Base-by-base conservation (phyloP, 768 basidiomycete species). In the Hirschioporus abietinus region DNA sequence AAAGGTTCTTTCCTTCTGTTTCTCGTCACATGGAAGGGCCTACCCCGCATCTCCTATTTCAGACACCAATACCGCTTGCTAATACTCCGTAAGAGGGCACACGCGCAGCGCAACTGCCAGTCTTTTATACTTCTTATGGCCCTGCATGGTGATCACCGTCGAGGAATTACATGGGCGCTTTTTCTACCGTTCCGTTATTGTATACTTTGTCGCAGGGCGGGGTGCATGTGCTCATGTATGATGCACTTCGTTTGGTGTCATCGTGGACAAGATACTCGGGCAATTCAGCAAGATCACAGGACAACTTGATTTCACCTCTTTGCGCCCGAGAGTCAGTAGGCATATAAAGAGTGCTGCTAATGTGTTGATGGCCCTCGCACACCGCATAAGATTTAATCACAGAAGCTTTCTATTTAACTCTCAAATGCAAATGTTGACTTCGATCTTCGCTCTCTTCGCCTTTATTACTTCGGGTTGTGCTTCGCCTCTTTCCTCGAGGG, bases 161-260 rank as follows among this genome's bases (percentile, higher is more conserved):
- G 20, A 52, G 42, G 15, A 15, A 72, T 76, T 23, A 83, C 79
- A 9, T 77, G 76, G 1, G 77, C 82, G 17, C 79, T 75, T 0
- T n/a, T 86, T 85, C 71, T 86, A 86, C 2, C 42, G 20, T 52
- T 52, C 42, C 42, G 12, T 15, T 15, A 52, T 5, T 3, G 42
- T 20, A 15, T 52, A 2, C 12, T 52, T 52, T 52, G 42, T 52
- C 42, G 42, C 42, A 52, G 42, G 42, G 42, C 30, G 30, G 30
- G 30, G 8, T 30, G 30, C 30, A 52, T 52, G 42, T 52, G 42
- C 42, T 52, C 30, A 5, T 52, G 42, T 52, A 12, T 52, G 42
- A 20, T 52, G 42, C 12, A 1, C 42, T 30, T 30, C 30, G 30
- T 30, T 30, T 3, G 30, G 30, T 3, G 30, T 8, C 8, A 30